Evolutionary conservation across 495 filamentous ascomycete genomes (phyloP).

Genomic region (Penicillium nucicola): DNA sequence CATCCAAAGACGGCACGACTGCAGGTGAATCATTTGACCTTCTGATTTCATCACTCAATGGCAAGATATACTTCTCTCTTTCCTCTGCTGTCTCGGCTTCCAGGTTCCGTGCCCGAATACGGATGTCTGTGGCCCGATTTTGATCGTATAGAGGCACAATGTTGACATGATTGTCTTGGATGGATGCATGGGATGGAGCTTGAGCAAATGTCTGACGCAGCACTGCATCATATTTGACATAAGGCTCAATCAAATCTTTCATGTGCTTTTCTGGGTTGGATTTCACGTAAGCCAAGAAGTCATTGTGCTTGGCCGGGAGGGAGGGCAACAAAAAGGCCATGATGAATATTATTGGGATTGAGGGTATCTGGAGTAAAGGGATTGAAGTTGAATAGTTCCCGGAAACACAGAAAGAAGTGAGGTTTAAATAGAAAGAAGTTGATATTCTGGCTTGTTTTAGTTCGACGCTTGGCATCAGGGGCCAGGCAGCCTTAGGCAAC

Average conservation of each 20-base stretch:
- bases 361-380: neutral
- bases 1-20: slow-evolving; percentile 57
- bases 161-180: slow-evolving; percentile 62
- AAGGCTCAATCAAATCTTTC: slow-evolving; percentile 60
- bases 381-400: no score
- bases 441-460: neutral
- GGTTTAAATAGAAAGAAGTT: neutral
- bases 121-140: slow-evolving; percentile 50
- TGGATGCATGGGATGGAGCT: slow-evolving; percentile 52
- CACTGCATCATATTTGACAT: slow-evolving; percentile 62
- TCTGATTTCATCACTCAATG: slow-evolving; percentile 56
- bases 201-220: slow-evolving; percentile 72
- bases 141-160: slow-evolving; percentile 65
- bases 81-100: slow-evolving; percentile 55
- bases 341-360: neutral
- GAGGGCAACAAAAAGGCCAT: slow-evolving; percentile 30
- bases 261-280: slow-evolving; percentile 53
- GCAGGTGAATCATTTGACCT: slow-evolving; percentile 59
- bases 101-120: slow-evolving; percentile 60
- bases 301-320: slow-evolving; percentile 36
- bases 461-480: neutral
- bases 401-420: no score
- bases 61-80: slow-evolving; percentile 67
- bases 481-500: slow-evolving; percentile 2
- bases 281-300: slow-evolving; percentile 43